phyloP scores from a whole-genome alignment of 495 filamentous ascomycete species.

The Xanthoparmelia taractica region DNA sequence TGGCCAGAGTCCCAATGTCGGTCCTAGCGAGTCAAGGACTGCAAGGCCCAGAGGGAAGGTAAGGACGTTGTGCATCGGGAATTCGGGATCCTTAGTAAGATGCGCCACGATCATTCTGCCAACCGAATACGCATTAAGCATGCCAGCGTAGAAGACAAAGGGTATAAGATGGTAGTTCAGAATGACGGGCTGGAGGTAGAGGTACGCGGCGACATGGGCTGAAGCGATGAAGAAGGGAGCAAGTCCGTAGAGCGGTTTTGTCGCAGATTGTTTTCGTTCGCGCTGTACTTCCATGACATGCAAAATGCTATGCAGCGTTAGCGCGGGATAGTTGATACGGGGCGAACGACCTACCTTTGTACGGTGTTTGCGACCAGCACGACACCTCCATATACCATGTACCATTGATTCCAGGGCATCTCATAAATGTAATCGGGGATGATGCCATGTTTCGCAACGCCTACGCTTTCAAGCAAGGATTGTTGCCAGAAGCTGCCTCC shows the following conservation, averaged over 20 bases:
- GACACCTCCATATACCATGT: conserved; percentile 79
- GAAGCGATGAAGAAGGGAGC: conserved; percentile 69
- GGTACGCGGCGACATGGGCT: conserved; percentile 65
- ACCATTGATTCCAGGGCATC: conserved; percentile 82
- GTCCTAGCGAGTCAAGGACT: conserved; percentile 70
- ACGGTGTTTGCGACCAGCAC: conserved; percentile 79
- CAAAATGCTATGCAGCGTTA: conserved; percentile 46
- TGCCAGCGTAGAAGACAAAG: conserved; percentile 75
- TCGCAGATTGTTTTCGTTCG: conserved; percentile 58
- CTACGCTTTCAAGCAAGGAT: conserved; percentile 63
- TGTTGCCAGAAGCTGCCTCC: conserved; percentile 90
- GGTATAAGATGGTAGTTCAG: conserved; percentile 74
- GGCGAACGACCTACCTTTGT: conserved; percentile 38
- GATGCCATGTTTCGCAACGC: conserved; percentile 53
- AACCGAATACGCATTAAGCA: conserved; percentile 89
- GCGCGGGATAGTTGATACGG: background rate
- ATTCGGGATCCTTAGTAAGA: conserved; percentile 63
- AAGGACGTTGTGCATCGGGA: conserved; percentile 82
- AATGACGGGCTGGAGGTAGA: conserved; percentile 76
- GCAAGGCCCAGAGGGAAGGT: conserved; percentile 61
- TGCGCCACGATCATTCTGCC: conserved; percentile 93
- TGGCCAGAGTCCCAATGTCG: conserved; percentile 67
- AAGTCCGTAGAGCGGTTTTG: conserved; percentile 70
- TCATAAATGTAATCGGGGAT: conserved; percentile 65
- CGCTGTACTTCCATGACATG: conserved; percentile 79